These are phyloP conservation scores for Trichoderma virens DNA, from an alignment of 495 filamentous ascomycete species.

Conservation along the genomic window DNA sequence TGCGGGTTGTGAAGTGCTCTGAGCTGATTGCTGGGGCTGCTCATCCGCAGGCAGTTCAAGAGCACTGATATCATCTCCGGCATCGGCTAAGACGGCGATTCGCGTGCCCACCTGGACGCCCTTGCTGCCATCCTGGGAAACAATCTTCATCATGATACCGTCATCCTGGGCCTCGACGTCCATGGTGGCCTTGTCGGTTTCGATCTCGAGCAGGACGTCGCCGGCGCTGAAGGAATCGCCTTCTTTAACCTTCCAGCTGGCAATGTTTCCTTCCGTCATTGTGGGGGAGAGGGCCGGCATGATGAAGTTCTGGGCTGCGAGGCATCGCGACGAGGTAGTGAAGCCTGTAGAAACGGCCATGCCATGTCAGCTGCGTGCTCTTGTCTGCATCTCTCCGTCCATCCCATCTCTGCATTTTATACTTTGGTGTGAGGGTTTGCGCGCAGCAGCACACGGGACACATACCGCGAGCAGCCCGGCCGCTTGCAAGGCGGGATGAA, in stretches of 20 bases:
- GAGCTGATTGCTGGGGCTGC: constrained; percentile 27
- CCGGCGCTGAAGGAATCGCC: constrained; percentile 68
- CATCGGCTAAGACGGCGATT: constrained; percentile 70
- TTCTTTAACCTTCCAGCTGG: constrained; percentile 69
- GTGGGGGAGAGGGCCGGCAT: constrained; percentile 85
- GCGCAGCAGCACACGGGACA: neutral
- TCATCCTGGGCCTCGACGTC: constrained; percentile 86
- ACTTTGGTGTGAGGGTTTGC: constrained; percentile 33
- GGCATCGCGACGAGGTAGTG: constrained; percentile 44
- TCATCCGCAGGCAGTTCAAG: constrained; percentile 63
- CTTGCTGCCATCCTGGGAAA: constrained; percentile 61
- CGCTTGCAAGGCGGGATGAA: constrained; percentile 5
- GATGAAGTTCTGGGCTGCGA: constrained; percentile 68
- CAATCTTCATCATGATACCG: constrained; percentile 70
- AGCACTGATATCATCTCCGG: constrained; percentile 61
- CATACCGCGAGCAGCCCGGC: constrained; percentile 1
- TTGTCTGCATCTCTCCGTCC: neutral
- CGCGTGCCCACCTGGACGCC: constrained; percentile 60
- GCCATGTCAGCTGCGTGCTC: neutral
- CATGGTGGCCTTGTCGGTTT: constrained; percentile 85
- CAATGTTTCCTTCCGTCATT: constrained; percentile 81
- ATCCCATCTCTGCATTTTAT: constrained; percentile 27
- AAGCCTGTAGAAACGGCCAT: constrained; percentile 43
- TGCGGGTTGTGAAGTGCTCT: constrained; percentile 22
- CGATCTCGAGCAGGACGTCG: constrained; percentile 77